Evolutionary conservation across 2,329 filamentous ascomycete species (phyloP).

Genomic region (Macrophomina tecta): DNA sequence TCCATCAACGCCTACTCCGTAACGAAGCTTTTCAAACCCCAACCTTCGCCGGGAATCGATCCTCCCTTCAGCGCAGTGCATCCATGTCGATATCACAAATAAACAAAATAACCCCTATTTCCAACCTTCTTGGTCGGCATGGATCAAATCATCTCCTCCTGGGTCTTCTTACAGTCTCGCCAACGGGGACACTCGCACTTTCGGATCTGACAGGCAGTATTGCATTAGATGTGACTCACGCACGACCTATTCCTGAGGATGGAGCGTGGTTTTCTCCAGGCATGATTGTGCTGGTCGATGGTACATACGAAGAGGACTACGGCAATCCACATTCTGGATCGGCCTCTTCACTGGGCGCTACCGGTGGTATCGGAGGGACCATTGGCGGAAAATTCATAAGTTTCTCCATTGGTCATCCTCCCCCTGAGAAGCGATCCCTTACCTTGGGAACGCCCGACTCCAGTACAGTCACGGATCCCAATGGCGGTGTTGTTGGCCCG

Average conservation of each 20-base stretch:
- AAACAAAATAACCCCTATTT: conserved; percentile 88
- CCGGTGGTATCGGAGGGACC: conserved; percentile 82
- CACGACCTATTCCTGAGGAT: conserved; percentile 80
- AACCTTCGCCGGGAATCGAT: conserved; percentile 66
- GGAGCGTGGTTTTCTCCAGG: conserved; percentile 93
- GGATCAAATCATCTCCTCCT: conserved; percentile 86
- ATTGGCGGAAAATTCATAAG: conserved; percentile 92
- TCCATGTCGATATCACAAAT: conserved; percentile 60
- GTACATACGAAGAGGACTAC: conserved; percentile 95
- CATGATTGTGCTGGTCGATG: conserved; percentile 94
- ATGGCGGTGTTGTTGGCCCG: conserved; percentile 44
- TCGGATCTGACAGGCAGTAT: conserved; percentile 91
- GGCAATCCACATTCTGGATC: conserved; percentile 68
- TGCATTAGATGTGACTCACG: conserved; percentile 78
- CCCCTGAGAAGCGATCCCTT: conserved; percentile 80
- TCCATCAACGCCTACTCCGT: conserved; percentile 88
- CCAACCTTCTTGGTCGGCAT: conserved; percentile 76
- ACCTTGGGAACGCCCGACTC: conserved; percentile 66
- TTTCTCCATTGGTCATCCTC: conserved; percentile 89
- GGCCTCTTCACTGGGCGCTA: conserved; percentile 67
- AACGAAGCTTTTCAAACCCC: conserved; percentile 93
- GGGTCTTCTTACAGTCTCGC: conserved; percentile 79
- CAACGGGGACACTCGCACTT: conserved; percentile 80
- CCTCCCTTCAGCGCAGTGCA: conserved; percentile 62
- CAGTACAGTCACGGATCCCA: conserved; percentile 58